A percentile compares a stretch with the other conserved stretches of the same genome.
phyloP scores from a whole-genome alignment of 1,284 basidiomycete genomes.

The Melampsora medusae region DNA sequence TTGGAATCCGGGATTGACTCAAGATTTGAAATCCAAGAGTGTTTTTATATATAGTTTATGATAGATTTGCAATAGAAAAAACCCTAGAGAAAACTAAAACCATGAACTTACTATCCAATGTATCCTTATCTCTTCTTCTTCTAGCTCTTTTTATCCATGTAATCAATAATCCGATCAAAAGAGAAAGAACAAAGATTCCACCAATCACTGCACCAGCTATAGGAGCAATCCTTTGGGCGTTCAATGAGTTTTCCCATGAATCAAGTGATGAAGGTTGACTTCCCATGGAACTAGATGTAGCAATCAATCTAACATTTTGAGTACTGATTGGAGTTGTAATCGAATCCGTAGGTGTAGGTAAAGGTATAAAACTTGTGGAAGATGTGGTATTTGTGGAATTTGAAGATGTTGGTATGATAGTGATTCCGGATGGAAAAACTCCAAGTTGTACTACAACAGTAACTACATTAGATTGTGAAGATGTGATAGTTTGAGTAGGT shows the following conservation, averaged over 20 bases:
- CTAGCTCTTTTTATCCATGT: neutral
- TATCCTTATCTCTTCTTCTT: neutral
- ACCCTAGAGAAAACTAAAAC: neutral
- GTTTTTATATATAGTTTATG: too few species aligned
- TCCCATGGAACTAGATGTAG: neutral
- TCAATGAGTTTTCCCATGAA: neutral
- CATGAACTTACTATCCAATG: constrained; percentile 3
- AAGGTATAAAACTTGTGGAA: neutral
- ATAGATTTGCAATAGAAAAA: neutral
- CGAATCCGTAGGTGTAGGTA: constrained; percentile 1
- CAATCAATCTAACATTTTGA: constrained; percentile 6
- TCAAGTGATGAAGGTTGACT: constrained; percentile 1
- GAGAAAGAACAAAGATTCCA: neutral
- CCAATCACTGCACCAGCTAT: neutral
- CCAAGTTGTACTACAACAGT: constrained; percentile 3
- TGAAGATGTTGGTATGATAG: constrained; percentile 5
- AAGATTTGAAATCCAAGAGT: too few species aligned
- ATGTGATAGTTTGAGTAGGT: neutral
- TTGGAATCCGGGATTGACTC: neutral
- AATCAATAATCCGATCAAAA: neutral
- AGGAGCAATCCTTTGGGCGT: neutral
- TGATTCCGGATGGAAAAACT: neutral
- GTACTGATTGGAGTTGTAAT: neutral
- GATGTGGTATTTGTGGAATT: neutral
- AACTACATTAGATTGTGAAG: constrained; percentile 8